These are phyloP conservation scores for Panicum hallii DNA, from an alignment of 202 grass and related monocot species.

Conservation along the genomic window DNA sequence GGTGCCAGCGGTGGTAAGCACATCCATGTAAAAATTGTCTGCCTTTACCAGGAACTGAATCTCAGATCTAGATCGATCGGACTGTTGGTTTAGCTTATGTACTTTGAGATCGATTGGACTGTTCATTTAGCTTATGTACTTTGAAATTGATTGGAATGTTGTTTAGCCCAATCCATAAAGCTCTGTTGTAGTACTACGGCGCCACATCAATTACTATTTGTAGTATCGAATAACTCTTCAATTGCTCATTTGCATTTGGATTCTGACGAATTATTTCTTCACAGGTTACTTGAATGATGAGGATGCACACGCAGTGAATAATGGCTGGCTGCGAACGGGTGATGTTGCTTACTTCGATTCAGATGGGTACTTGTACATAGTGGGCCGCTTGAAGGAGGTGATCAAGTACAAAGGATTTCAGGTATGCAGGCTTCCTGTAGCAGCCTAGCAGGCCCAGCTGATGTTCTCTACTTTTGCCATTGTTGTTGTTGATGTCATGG, in stretches of 20 bases:
- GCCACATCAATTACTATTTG: neutral
- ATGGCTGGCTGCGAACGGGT: slow-evolving; percentile 81
- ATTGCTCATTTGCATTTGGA: neutral
- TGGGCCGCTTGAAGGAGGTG: slow-evolving; percentile 87
- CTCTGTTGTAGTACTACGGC: neutral
- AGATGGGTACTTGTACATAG: slow-evolving; percentile 80
- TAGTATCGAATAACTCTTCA: neutral
- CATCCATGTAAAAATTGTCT: neutral
- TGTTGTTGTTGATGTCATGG: neutral
- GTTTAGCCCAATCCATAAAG: neutral
- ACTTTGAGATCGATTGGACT: neutral
- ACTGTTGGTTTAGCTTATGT: neutral
- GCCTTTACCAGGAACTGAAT: neutral
- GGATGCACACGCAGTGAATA: slow-evolving; percentile 38
- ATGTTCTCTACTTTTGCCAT: neutral
- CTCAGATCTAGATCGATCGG: neutral
- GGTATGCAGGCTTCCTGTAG: slow-evolving; percentile 51
- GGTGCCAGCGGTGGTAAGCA: neutral
- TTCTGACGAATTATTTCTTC: slow-evolving; percentile 29
- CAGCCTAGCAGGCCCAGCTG: neutral
- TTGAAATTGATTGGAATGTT: neutral
- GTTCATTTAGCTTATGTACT: neutral
- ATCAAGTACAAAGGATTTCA: slow-evolving; percentile 99
- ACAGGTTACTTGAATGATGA: slow-evolving; percentile 84
- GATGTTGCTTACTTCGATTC: slow-evolving; percentile 88